These are phyloP conservation scores for Cruciata laevipes DNA, from an alignment of 257 asterid genomes.

Conservation along the genomic window DNA sequence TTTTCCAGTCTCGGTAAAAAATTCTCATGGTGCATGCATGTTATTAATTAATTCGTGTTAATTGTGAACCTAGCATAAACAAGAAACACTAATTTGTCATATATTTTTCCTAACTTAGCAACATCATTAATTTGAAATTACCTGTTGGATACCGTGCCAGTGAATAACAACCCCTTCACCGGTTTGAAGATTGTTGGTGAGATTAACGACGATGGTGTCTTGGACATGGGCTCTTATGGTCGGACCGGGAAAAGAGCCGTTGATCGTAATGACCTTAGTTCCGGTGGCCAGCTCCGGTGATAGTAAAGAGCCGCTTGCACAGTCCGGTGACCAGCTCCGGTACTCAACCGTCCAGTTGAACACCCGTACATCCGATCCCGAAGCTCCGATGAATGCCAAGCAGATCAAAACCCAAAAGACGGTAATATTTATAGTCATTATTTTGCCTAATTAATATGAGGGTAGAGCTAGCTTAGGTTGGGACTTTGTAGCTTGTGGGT, in stretches of 20 bases:
- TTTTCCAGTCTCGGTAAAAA: too few relatives aligned
- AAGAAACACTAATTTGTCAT: background rate
- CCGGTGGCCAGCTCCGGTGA: conserved; percentile 49
- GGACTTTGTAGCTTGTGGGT: too few relatives aligned
- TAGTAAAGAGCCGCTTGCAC: conserved; percentile 45
- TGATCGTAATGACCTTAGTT: conserved; percentile 33
- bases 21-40: too few relatives aligned
- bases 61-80: too few relatives aligned
- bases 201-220: conserved; percentile 46
- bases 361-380: conserved; percentile 28
- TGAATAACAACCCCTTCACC: conserved; percentile 68
- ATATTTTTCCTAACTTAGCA: background rate
- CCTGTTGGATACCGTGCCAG: conserved; percentile 91
- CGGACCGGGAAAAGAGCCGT: conserved; percentile 80
- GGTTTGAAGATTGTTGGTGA: conserved; percentile 55
- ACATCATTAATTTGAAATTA: background rate
- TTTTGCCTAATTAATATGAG: too few relatives aligned
- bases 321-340: conserved; percentile 65
- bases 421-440: too few relatives aligned
- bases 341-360: conserved; percentile 61
- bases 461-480: too few relatives aligned
- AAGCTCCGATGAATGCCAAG: conserved; percentile 4
- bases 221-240: conserved; percentile 67
- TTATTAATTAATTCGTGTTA: too few relatives aligned
- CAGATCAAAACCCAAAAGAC: background rate